Conservation (phyloP, 1,284 basidiomycete species). For the Entoloma clypeatum region DNA sequence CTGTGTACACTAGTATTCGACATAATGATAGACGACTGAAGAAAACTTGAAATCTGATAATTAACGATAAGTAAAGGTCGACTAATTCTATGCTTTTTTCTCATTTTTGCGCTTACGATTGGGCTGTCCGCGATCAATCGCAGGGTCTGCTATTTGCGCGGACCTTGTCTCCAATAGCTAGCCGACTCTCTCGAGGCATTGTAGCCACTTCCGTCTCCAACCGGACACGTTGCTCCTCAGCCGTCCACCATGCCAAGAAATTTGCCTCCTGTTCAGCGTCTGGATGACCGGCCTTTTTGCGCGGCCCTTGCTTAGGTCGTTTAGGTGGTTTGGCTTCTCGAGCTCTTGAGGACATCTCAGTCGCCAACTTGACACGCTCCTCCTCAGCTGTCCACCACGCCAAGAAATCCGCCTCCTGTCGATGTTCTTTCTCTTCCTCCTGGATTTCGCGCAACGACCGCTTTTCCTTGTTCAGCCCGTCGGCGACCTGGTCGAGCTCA, state of each 20-base stretch:
- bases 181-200: not conserved
- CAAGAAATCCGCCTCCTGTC: conserved; percentile 74
- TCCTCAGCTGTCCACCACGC: conserved; percentile 86
- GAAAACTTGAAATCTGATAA: no score
- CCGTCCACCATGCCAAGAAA: conserved; percentile 84
- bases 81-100: no score
- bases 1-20: no score
- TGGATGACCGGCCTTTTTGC: no score
- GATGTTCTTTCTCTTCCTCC: conserved; percentile 68
- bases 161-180: not conserved
- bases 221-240: conserved; percentile 57
- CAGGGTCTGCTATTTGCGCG: no score
- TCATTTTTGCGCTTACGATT: no score
- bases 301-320: not conserved
- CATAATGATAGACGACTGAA: no score
- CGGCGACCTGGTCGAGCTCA: conserved; percentile 54
- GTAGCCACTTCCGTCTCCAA: conserved; percentile 14
- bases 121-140: no score
- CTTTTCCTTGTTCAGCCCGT: conserved; percentile 43
- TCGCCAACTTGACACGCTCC: conserved; percentile 31
- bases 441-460: conserved; percentile 80
- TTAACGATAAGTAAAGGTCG: no score
- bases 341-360: conserved; percentile 8
- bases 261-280: conserved; percentile 71
- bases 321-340: not conserved